Base-by-base conservation (phyloP, 768 basidiomycete species). In the Pisolithus marmoratus region DNA sequence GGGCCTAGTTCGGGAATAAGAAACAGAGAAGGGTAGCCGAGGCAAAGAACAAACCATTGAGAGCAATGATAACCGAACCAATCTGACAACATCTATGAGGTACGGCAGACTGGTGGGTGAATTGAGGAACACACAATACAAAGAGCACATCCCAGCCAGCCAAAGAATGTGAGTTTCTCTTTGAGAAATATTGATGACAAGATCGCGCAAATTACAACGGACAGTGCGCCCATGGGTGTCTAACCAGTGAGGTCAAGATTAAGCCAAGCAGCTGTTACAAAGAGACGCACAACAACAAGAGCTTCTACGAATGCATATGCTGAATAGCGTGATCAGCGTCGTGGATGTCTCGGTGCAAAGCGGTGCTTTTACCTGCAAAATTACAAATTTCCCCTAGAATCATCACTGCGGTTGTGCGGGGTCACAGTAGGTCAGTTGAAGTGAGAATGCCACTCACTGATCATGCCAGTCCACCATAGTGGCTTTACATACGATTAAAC, bases 391-490 rank as follows among this genome's bases (percentile, higher is more conserved):
- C 88, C 52, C 94, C 94, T 23, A 90, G 51, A 61, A 95, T 93
- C 93, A 96, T 94, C 83, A 93, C 84, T 86, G 55, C 12, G 34
- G 12, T 34, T 38, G 34, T 55, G 42, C 17, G 15, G 24, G 41
- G 44, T 42, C 17, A 3, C 2, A 8, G 14, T 36, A 36, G 26
- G 27, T 5, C 14, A 20, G 9, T 9, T 20, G 24, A 11, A 17
- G 31, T 17, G 26, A 36, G 8, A 38, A 15, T 17, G 26, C n/a
- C 14, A 77, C 84, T 56, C 60, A 87, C 90, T 86, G 46, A 65
- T 87, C 94, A 95, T 94, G 57, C 94, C 93, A 29, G 74, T 73
- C 95, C 94, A 97, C 95, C 94, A 96, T 79, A 95, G 63, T 60
- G 79, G 70, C 87, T 90, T 63, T 44, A 57, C 40, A 22, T 38